A percentile compares a stretch with the other conserved stretches of the same genome.
Conservation (phyloP, 106 monocot genomes). For the Narthecium ossifragum region DNA sequence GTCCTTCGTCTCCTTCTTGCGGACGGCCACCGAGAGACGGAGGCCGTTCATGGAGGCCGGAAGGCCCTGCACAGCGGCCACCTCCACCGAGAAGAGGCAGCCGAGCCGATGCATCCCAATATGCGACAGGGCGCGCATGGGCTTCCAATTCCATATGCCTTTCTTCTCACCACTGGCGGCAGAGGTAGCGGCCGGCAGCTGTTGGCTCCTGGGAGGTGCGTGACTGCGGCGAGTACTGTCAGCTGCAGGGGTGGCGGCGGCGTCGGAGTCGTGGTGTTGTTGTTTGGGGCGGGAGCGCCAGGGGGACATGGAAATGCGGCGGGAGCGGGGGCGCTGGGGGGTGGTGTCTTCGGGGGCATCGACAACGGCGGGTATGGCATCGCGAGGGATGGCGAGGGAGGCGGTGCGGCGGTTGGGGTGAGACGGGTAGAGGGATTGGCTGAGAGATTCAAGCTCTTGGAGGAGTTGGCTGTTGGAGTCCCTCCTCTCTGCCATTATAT, state of each 20-base stretch:
- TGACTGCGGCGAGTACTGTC: conserved; percentile 5
- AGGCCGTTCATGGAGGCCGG: conserved; percentile 90
- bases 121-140: conserved; percentile 76
- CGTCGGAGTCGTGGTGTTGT: neutral
- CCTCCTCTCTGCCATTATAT: conserved; percentile 5
- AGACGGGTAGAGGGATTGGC: conserved; percentile 69
- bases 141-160: conserved; percentile 88
- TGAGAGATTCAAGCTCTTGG: conserved; percentile 78
- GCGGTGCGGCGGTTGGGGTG: conserved; percentile 60
- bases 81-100: conserved; percentile 85
- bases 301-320: conserved; percentile 90
- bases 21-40: conserved; percentile 58
- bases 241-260: neutral
- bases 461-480: conserved; percentile 51
- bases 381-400: conserved; percentile 68
- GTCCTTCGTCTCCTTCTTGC: conserved; percentile 83
- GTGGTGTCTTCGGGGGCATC: neutral
- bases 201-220: neutral
- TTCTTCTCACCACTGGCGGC: conserved; percentile 36
- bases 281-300: conserved; percentile 54
- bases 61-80: conserved; percentile 50
- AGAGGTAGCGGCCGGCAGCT: neutral
- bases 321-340: conserved; percentile 33
- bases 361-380: conserved; percentile 8
- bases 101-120: conserved; percentile 62